phyloP scores from a whole-genome alignment of 495 filamentous ascomycete species.

The Hyaloscypha bicolor region DNA sequence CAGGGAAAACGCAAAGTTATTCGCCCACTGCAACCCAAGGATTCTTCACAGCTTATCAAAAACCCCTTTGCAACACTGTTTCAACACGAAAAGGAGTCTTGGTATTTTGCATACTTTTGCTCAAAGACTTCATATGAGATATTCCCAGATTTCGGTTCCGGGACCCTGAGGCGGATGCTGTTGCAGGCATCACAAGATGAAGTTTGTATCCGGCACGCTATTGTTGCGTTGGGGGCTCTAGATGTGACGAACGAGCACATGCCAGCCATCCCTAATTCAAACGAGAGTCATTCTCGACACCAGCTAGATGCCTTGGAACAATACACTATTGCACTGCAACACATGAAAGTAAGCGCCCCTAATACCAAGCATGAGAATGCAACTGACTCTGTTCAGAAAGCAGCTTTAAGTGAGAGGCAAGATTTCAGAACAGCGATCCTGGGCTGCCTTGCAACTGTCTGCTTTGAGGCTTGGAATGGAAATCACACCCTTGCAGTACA shows the following conservation, averaged over 20 bases:
- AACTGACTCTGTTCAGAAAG: background rate
- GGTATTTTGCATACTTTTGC: conserved; percentile 59
- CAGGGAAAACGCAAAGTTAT: conserved; percentile 7
- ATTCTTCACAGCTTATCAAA: conserved; percentile 23
- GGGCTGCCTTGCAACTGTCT: background rate
- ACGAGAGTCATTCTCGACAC: background rate
- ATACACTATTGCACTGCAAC: conserved; percentile 29
- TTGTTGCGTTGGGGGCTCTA: conserved; percentile 62
- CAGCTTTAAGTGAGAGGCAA: background rate
- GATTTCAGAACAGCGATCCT: background rate
- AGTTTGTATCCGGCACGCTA: conserved; percentile 59
- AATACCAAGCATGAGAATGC: background rate
- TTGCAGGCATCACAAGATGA: conserved; percentile 60
- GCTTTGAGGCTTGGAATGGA: conserved; percentile 15
- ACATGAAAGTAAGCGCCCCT: background rate
- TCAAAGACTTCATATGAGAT: conserved; percentile 56
- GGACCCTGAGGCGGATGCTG: conserved; percentile 56
- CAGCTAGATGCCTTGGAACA: background rate
- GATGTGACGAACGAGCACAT: conserved; percentile 46
- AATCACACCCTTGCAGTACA: conserved; percentile 51
- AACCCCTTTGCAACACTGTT: conserved; percentile 35
- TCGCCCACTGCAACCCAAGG: conserved; percentile 2
- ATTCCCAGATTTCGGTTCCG: conserved; percentile 59
- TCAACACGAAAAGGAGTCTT: conserved; percentile 46
- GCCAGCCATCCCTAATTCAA: background rate